These are phyloP conservation scores for Thermothielavioides terrestris DNA, from an alignment of 495 filamentous ascomycete species.

Conservation along the genomic window DNA sequence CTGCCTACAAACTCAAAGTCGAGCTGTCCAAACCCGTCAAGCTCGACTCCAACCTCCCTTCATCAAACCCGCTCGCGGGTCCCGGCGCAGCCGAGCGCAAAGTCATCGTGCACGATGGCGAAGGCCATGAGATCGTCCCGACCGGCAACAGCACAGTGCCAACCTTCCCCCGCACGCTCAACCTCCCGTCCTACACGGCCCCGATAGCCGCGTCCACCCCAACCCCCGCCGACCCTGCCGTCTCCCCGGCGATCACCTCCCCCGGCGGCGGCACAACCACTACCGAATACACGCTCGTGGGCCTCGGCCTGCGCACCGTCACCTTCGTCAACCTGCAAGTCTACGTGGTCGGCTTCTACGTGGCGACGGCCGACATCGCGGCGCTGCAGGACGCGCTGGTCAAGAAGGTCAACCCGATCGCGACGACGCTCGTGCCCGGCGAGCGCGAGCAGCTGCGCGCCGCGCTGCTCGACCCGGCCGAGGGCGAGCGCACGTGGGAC, in stretches of 20 bases:
- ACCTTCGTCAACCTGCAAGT: constrained; percentile 87
- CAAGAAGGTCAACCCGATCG: constrained; percentile 52
- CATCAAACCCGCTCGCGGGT: constrained; percentile 36
- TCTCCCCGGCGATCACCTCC: constrained; percentile 10
- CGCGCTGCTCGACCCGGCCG: constrained; percentile 58
- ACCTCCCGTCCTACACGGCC: constrained; percentile 42
- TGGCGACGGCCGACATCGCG: constrained; percentile 68
- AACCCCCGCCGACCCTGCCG: constrained; percentile 11
- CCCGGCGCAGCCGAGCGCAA: constrained; percentile 42
- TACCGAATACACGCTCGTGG: constrained; percentile 75
- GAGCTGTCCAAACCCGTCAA: constrained; percentile 30
- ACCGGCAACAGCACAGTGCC: constrained; percentile 82
- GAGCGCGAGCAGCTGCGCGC: constrained; percentile 66
- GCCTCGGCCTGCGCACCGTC: constrained; percentile 79
- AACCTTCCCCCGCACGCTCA: constrained; percentile 66
- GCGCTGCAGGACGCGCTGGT: constrained; percentile 38
- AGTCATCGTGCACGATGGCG: constrained; percentile 43
- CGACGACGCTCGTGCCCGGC: constrained; percentile 67
- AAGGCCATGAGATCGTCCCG: constrained; percentile 58
- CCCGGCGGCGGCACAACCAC: constrained; percentile 13
- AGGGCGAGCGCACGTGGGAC: constrained; percentile 63
- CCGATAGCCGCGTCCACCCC: constrained; percentile 14
- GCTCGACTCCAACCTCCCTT: constrained; percentile 36
- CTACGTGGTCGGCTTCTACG: constrained; percentile 87
- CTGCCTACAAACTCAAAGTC: constrained; percentile 33